phyloP scores from a whole-genome alignment of 345 rosid genomes.

The Salix purpurea region DNA sequence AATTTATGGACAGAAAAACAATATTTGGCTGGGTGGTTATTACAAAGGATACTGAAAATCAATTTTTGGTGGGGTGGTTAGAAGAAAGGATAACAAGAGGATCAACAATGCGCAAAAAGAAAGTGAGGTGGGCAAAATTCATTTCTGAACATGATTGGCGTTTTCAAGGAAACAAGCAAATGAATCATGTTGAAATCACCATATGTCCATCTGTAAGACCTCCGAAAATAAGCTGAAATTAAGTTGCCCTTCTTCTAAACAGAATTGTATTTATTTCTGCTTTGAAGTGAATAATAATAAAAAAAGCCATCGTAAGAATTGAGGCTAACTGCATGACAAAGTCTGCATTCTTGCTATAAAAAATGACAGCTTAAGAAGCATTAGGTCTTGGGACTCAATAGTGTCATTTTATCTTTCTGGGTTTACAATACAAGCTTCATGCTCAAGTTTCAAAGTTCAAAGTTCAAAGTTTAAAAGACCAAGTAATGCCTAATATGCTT shows the following conservation, averaged over 20 bases:
- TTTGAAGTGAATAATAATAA: not conserved
- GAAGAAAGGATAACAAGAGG: not conserved
- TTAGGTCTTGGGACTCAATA: not conserved
- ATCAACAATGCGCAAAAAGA: not conserved
- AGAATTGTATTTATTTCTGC: too few relatives aligned
- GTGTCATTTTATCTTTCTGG: not conserved
- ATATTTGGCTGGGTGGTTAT: not conserved
- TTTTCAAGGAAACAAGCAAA: not conserved
- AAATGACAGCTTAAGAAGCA: not conserved
- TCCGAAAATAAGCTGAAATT: too few relatives aligned
- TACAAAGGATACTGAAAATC: not conserved
- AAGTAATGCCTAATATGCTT: not conserved
- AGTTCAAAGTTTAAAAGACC: not conserved
- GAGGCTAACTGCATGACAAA: not conserved
- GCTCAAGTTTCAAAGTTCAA: not conserved
- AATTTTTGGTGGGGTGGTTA: not conserved
- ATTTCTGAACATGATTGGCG: not conserved
- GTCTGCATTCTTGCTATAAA: not conserved
- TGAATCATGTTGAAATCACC: not conserved
- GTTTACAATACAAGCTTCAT: not conserved
- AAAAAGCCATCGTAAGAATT: not conserved
- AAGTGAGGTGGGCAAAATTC: not conserved
- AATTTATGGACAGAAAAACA: not conserved
- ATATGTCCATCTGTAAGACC: not conserved
- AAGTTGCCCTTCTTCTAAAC: not conserved